A percentile compares a stretch with the other conserved stretches of the same genome.
phyloP scores from a whole-genome alignment of 2,329 filamentous ascomycete species.

The Venturia carpophila region DNA sequence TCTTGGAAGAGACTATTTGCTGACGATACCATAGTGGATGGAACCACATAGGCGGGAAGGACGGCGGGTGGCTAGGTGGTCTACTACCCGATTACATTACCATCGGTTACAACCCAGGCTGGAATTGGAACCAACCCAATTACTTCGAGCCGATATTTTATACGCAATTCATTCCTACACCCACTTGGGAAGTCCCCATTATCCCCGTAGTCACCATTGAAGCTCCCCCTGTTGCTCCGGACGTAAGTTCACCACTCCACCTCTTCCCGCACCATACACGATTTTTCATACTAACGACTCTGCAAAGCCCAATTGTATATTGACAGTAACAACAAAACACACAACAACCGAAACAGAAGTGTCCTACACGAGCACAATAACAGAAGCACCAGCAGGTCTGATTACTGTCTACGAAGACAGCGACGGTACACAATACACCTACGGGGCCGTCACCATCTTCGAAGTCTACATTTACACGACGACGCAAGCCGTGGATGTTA shows the following conservation, averaged over 20 bases:
- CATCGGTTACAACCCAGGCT: neutral
- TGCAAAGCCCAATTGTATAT: neutral
- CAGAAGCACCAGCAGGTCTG: neutral
- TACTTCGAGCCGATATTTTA: neutral
- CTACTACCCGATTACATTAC: neutral
- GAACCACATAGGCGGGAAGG: neutral
- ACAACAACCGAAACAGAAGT: constrained; percentile 2
- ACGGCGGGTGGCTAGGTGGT: neutral
- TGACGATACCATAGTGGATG: neutral
- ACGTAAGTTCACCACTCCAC: neutral
- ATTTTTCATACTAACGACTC: neutral
- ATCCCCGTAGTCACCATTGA: neutral
- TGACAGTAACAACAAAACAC: neutral
- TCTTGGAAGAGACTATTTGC: neutral
- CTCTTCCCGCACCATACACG: too few species aligned
- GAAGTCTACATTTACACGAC: constrained; percentile 15
- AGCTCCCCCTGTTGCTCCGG: neutral
- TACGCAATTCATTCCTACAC: neutral
- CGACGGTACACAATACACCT: neutral
- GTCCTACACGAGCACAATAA: constrained; percentile 6
- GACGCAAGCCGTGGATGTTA: constrained; percentile 7
- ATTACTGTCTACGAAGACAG: neutral
- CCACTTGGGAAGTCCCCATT: neutral
- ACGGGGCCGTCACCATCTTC: constrained; percentile 5
- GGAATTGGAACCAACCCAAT: neutral